A percentile compares a stretch with the other conserved stretches of the same genome.
phyloP scores from a whole-genome alignment of 2,329 filamentous ascomycete genomes.

The Coniosporium tulheliwenetii region DNA sequence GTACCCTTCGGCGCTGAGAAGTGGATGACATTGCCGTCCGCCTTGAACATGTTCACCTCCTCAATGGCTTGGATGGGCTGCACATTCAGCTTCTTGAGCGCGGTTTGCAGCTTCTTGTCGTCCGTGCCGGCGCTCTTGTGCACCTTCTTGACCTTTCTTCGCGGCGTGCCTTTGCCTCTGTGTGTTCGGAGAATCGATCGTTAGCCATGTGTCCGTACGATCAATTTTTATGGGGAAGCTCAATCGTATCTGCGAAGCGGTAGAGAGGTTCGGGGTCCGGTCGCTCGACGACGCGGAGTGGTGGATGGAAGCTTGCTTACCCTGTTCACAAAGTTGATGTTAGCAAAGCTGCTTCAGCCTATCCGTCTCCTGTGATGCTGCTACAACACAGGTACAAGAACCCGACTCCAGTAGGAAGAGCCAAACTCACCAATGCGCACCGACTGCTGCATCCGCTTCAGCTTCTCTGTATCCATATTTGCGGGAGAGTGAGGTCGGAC shows the following conservation, averaged over 20 bases:
- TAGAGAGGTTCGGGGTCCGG: not conserved
- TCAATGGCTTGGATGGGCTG: conserved; percentile 99
- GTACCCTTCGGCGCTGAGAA: conserved; percentile 94
- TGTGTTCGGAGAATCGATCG: not conserved
- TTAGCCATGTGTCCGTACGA: conserved; percentile 3
- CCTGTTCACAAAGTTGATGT: conserved; percentile 6
- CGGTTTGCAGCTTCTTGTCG: conserved; percentile 98
- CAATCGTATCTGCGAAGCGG: not conserved
- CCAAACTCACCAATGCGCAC: conserved; percentile 53
- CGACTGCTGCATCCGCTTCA: conserved; percentile 49
- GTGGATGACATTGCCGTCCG: conserved; percentile 98
- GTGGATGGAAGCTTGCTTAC: conserved; percentile 10
- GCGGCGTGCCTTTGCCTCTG: conserved; percentile 93
- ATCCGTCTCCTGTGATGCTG: too few relatives aligned
- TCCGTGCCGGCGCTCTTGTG: conserved; percentile 85
- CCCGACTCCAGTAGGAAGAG: not conserved
- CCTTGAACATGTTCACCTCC: conserved; percentile 99
- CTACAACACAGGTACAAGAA: not conserved
- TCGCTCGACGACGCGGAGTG: too few relatives aligned
- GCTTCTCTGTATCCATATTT: conserved; percentile 51
- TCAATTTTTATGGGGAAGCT: conserved; percentile 4
- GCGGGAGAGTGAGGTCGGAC: conserved; percentile 7
- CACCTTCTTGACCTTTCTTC: conserved; percentile 97
- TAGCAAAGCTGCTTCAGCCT: too few relatives aligned
- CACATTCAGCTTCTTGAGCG: conserved; percentile 98